Percentiles rank a stretch among this genome's conserved stretches.
These are phyloP conservation scores for Aspergillus sp. DNA, from an alignment of 2,329 filamentous ascomycete genomes.

Conservation along the genomic window DNA sequence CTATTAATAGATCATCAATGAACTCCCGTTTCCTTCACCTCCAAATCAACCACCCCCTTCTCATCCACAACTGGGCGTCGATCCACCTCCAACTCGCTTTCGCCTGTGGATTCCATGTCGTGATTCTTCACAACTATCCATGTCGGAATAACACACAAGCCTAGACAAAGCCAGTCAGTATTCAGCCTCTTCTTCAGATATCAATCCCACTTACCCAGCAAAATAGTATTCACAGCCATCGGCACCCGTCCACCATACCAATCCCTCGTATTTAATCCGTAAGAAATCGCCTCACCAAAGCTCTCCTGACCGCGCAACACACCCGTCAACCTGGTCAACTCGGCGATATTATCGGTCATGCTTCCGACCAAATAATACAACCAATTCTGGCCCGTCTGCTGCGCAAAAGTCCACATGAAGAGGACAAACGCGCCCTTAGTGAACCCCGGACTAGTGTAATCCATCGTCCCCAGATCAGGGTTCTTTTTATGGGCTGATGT, in stretches of 20 bases:
- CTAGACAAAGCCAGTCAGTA: conserved; percentile 12
- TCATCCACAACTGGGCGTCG: no score
- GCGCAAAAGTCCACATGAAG: conserved; percentile 53
- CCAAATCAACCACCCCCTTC: no score
- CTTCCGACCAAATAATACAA: conserved; percentile 58
- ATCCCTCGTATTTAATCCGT: conserved; percentile 45
- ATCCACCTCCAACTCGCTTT: no score
- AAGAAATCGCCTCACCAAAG: conserved; percentile 48
- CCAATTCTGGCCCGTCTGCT: conserved; percentile 58
- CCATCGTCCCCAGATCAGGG: conserved; percentile 36
- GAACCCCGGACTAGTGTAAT: conserved; percentile 49
- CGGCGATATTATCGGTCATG: conserved; percentile 59
- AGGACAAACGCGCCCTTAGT: conserved; percentile 52
- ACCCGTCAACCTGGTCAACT: conserved; percentile 46
- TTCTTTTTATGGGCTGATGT: conserved; percentile 32
- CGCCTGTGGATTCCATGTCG: not conserved
- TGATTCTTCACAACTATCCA: conserved; percentile 29
- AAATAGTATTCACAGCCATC: conserved; percentile 43
- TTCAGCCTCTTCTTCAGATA: not conserved
- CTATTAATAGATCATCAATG: no score
- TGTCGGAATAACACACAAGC: conserved; percentile 29
- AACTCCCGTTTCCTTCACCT: no score
- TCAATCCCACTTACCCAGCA: conserved; percentile 27
- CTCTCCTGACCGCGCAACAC: conserved; percentile 50
- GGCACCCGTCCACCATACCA: conserved; percentile 48